Conservation (phyloP, 768 basidiomycete species). For the Termitomyces sp. region DNA sequence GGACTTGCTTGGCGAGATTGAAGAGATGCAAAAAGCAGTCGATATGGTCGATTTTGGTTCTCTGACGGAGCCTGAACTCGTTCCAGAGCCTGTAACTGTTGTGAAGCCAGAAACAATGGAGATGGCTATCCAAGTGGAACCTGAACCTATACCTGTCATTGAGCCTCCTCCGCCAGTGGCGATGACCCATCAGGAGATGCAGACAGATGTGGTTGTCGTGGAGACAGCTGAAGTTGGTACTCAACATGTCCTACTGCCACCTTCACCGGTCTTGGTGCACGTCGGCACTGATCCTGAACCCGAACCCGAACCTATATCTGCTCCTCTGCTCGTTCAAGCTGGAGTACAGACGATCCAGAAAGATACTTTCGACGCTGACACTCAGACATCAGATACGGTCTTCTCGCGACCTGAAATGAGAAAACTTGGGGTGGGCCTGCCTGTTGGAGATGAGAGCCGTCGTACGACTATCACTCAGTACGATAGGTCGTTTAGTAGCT, state of each 20-base stretch:
- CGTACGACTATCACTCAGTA: conserved; percentile 44
- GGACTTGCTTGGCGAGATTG: conserved; percentile 30
- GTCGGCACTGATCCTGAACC: conserved; percentile 32
- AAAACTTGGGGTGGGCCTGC: conserved; percentile 11
- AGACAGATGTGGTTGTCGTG: conserved; percentile 36
- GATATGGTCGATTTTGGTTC: conserved; percentile 59
- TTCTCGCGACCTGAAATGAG: conserved; percentile 11
- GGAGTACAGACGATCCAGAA: conserved; percentile 32
- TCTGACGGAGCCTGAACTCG: conserved; percentile 51
- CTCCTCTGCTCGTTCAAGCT: conserved; percentile 20
- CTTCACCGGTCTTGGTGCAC: conserved; percentile 23
- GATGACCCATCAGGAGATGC: conserved; percentile 33
- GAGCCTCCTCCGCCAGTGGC: conserved; percentile 14
- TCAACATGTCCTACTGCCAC: conserved; percentile 32
- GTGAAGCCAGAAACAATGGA: conserved; percentile 28
- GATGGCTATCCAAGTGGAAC: conserved; percentile 35
- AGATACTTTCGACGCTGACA: conserved; percentile 25
- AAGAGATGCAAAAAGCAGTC: conserved; percentile 29
- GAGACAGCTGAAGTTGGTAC: conserved; percentile 41
- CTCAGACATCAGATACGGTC: conserved; percentile 15
- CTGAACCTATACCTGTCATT: conserved; percentile 18
- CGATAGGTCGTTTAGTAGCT: conserved; percentile 28
- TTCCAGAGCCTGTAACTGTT: conserved; percentile 19
- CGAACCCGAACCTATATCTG: conserved; percentile 12
- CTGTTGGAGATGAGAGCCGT: conserved; percentile 16